Evolutionary conservation across 331 rosid genomes (phyloP), one percentile per base, ranked within the genome.

Genomic region (Dryas integrifolia): DNA sequence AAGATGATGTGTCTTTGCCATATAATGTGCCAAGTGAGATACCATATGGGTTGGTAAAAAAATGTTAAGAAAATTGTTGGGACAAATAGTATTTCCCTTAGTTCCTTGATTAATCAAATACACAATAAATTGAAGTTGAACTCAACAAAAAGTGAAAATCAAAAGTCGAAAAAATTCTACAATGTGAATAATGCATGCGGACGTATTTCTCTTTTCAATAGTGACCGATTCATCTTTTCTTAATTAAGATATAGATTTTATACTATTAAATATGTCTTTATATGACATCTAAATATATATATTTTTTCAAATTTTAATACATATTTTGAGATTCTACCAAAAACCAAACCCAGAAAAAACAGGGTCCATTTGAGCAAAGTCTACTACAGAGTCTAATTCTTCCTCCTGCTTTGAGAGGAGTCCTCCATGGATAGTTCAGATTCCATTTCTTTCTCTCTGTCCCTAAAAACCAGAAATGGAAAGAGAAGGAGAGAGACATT

Each of bases 361-460:
- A 64, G 51, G 77, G 75, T 58, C 47, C 58, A 39, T 76, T 59
- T 77, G 18, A 49, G 65, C 67, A 62, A 80, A 75, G 53, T 39
- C 79, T 41, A 30, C 80, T 41, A 41, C 39, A 10, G 21, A 1
- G 11, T 73, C 62, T 56, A 61, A 30, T 57, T 76, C 44, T 64
- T 52, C 44, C 52, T 62, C 18, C 55, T 65, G 55, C 69, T 72
- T 63, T 75, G 49, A 52, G 69, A 62, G 55, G 24, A 21, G 24
- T 81, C 40, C 72, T 48, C 16, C 63, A 58, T 53, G 46, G 63
- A 46, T 58, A 24, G 52, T 61, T 51, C 58, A 57, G 82, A 86
- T 88, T 90, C 85, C 76, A 15, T 73, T n/a, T 72, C 67, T 43
- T 21, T 45, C 58, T 15, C 4, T 14, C 59, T 75, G 65, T 62